Percentiles rank a stretch among this genome's conserved stretches.
Conservation (phyloP, 1,284 basidiomycete species). For the Erythrobasidium hasegawianum region DNA sequence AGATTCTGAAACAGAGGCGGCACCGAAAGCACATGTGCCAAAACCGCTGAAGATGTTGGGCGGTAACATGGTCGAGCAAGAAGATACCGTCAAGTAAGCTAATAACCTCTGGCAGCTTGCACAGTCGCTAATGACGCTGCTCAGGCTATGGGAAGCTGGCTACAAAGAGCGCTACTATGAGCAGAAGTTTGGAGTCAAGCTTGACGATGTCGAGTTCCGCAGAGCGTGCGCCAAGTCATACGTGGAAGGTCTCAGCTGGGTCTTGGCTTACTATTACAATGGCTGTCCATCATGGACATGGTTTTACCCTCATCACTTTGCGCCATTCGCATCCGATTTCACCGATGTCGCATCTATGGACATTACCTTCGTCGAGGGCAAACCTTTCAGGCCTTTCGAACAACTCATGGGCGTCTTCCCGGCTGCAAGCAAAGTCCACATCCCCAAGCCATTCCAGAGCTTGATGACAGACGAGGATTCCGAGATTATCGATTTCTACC, state of each 20-base stretch:
- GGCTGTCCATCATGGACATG: slow-evolving; percentile 78
- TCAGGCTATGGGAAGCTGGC: slow-evolving; percentile 85
- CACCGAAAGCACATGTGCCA: slow-evolving; percentile 17
- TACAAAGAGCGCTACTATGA: slow-evolving; percentile 93
- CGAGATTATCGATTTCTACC: slow-evolving; percentile 87
- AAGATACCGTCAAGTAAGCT: slow-evolving; percentile 81
- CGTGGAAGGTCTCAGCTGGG: slow-evolving; percentile 94
- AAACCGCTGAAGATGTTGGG: slow-evolving; percentile 54
- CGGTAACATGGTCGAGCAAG: slow-evolving; percentile 82
- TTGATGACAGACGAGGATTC: slow-evolving; percentile 86
- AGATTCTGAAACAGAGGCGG: slow-evolving; percentile 49
- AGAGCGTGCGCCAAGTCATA: slow-evolving; percentile 75
- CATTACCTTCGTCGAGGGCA: slow-evolving; percentile 70
- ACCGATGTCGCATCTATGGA: slow-evolving; percentile 72
- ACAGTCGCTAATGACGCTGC: slow-evolving; percentile 1
- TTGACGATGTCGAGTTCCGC: slow-evolving; percentile 67
- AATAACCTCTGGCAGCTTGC: neutral
- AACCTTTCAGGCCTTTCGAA: slow-evolving; percentile 94
- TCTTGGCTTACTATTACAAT: slow-evolving; percentile 97
- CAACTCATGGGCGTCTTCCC: slow-evolving; percentile 99
- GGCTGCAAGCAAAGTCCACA: slow-evolving; percentile 81
- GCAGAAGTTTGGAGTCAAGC: slow-evolving; percentile 83
- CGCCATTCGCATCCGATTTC: slow-evolving; percentile 96
- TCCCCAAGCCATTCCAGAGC: slow-evolving; percentile 77
- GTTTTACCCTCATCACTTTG: slow-evolving; percentile 99